A percentile compares a stretch with the other conserved stretches of the same genome.
phyloP scores from a whole-genome alignment of 176 grass and related monocot species.

The Puccinellia tenuiflora region DNA sequence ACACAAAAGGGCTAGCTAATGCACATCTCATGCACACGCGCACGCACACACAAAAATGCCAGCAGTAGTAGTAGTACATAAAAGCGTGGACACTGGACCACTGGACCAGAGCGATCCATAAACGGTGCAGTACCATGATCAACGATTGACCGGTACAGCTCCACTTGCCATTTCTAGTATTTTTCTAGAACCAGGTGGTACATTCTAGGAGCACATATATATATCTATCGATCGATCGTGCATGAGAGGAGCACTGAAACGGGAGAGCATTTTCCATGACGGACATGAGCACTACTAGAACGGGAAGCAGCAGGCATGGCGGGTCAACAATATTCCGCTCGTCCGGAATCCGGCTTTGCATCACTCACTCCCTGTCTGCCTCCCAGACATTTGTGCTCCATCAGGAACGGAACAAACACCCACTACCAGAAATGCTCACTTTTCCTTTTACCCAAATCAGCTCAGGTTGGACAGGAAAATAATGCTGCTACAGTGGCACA shows the following conservation, averaged over 20 bases:
- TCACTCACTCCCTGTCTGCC: constrained; percentile 14
- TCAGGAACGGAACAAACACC: constrained; percentile 24
- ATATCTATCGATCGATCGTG: too few relatives aligned
- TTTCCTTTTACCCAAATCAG: not conserved
- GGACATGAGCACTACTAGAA: too few relatives aligned
- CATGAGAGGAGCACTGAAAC: not conserved
- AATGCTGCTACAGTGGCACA: not conserved
- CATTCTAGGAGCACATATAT: not conserved
- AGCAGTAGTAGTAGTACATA: too few relatives aligned
- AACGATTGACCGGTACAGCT: not conserved
- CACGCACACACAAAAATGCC: not conserved
- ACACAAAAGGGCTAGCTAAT: not conserved
- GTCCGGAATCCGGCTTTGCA: constrained; percentile 5
- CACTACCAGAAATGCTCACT: constrained; percentile 13
- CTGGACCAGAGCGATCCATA: too few relatives aligned
- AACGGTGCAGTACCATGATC: not conserved
- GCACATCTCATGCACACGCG: not conserved
- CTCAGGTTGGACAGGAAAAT: constrained; percentile 18
- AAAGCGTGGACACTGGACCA: not conserved
- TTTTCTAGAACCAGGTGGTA: not conserved
- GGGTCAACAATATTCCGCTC: constrained; percentile 16
- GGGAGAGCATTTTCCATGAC: not conserved
- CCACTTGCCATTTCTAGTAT: not conserved
- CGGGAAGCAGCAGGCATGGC: not conserved
- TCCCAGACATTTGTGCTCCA: constrained; percentile 2